phyloP scores from a whole-genome alignment of 805 yeast genomes.

The Nadsonia fulvescens region DNA sequence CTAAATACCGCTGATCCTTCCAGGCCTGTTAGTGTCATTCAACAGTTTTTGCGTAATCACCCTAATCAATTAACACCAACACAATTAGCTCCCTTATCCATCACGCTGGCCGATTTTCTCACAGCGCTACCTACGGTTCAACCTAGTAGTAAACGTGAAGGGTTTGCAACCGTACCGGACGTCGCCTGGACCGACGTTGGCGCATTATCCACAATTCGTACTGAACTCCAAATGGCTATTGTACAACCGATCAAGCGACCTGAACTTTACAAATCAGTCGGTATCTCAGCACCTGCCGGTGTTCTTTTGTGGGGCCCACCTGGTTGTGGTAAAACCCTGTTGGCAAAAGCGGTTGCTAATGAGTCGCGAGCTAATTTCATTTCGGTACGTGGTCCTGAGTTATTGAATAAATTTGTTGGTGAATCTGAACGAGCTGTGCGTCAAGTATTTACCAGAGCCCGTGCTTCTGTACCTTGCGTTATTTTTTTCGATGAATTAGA shows the following conservation, averaged over 20 bases:
- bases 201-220: slow-evolving; percentile 61
- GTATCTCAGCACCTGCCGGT: slow-evolving; percentile 93
- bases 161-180: slow-evolving; percentile 96
- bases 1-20: slow-evolving; percentile 13
- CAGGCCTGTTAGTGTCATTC: slow-evolving; percentile 37
- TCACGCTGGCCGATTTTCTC: slow-evolving; percentile 62
- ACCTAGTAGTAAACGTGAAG: slow-evolving; percentile 96
- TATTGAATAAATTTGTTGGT: slow-evolving; percentile 88
- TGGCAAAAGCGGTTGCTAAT: slow-evolving; percentile 96
- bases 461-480: slow-evolving; percentile 86
- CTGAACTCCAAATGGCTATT: slow-evolving; percentile 90
- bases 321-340: slow-evolving; percentile 92
- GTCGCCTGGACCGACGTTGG: slow-evolving; percentile 94
- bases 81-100: slow-evolving; percentile 59
- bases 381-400: slow-evolving; percentile 89
- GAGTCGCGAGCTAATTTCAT: slow-evolving; percentile 94
- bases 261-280: slow-evolving; percentile 73
- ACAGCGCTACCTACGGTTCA: slow-evolving; percentile 82
- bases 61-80: slow-evolving; percentile 65
- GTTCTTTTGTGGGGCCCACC: slow-evolving; percentile 99
- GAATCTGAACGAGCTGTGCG: slow-evolving; percentile 89
- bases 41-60: slow-evolving; percentile 40
- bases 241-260: slow-evolving; percentile 93
- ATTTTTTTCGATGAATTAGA: slow-evolving; percentile 93
- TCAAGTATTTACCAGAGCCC: slow-evolving; percentile 81